phyloP scores from a whole-genome alignment of 2,329 filamentous ascomycete genomes.

The Sporothrix pseudoabietina region DNA sequence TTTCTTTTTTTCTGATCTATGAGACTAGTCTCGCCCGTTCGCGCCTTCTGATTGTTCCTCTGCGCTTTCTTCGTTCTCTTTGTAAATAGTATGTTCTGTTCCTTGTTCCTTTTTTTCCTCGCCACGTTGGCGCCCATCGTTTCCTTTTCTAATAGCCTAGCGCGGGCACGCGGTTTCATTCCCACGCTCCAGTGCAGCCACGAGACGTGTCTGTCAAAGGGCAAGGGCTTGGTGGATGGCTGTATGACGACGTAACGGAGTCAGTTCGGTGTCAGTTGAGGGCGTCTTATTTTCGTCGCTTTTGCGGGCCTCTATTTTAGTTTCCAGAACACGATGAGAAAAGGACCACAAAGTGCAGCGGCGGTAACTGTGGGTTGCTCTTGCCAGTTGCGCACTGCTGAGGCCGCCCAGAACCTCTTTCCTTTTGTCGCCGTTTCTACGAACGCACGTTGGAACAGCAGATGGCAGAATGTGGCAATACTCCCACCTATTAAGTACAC shows the following conservation, averaged over 20 bases:
- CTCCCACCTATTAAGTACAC: background rate
- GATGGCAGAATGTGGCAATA: background rate
- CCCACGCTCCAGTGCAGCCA: background rate
- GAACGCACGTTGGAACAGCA: background rate
- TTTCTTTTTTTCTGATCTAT: background rate
- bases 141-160: background rate
- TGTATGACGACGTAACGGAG: background rate
- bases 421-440: background rate
- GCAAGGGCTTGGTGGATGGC: background rate
- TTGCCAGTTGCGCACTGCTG: background rate
- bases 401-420: slow-evolving; percentile 12
- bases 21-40: background rate
- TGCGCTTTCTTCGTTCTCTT: background rate
- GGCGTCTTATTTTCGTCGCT: background rate
- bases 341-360: background rate
- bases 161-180: background rate
- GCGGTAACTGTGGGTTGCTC: background rate
- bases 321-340: slow-evolving; percentile 15
- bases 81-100: background rate
- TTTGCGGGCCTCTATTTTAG: background rate
- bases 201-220: background rate
- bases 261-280: background rate
- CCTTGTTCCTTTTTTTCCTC: slow-evolving; percentile 13
- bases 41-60: background rate
- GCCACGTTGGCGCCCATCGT: slow-evolving; percentile 19